A percentile compares a stretch with the other conserved stretches of the same genome.
Conservation (phyloP, 2,329 filamentous ascomycete species). For the Botrytis tulipae region DNA sequence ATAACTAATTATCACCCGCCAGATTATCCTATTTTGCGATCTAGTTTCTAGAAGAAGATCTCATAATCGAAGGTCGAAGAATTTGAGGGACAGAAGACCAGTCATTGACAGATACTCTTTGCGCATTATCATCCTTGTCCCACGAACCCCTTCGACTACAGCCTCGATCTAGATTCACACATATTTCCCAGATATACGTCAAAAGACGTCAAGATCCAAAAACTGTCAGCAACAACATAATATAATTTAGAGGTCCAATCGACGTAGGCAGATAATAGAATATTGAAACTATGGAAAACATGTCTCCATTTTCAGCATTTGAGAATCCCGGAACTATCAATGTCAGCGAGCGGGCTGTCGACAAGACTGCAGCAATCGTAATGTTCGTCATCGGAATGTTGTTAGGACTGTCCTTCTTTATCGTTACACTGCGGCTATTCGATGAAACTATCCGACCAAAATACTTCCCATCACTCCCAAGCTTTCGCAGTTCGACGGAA, state of each 20-base stretch:
- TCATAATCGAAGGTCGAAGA: not conserved
- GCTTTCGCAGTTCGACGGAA: not conserved
- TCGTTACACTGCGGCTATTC: not conserved
- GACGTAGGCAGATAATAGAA: not conserved
- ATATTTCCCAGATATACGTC: not conserved
- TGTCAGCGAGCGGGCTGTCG: not conserved
- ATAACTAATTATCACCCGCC: not conserved
- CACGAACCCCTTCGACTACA: not conserved
- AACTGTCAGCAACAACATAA: not conserved
- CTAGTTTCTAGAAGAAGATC: not conserved
- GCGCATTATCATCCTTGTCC: not conserved
- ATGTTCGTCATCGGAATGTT: slow-evolving; percentile 7
- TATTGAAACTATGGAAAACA: not conserved
- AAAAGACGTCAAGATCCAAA: not conserved
- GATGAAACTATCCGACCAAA: not conserved
- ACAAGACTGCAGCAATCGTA: not conserved
- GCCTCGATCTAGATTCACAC: not conserved
- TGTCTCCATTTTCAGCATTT: not conserved
- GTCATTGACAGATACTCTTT: not conserved
- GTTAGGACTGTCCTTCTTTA: not conserved
- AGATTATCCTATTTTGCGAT: not conserved
- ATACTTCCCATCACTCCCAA: not conserved
- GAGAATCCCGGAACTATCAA: not conserved
- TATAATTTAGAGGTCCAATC: not conserved
- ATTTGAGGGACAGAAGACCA: not conserved